phyloP scores from a whole-genome alignment of 106 monocot genomes.

The Alisma plantagoaquatica region DNA sequence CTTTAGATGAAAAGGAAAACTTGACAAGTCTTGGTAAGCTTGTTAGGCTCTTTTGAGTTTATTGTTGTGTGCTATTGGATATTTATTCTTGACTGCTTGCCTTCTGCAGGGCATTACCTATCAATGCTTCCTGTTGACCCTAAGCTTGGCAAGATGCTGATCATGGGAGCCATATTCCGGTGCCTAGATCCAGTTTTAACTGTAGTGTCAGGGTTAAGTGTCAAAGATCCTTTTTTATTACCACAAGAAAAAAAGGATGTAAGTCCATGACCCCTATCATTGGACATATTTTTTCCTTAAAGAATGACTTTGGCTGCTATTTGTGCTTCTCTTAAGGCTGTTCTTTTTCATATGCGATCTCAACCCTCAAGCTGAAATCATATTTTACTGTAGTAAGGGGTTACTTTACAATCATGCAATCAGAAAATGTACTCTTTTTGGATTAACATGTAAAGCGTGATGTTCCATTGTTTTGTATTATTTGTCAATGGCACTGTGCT shows the following conservation, averaged over 20 bases:
- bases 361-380: too few species aligned
- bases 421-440: too few species aligned
- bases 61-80: background rate
- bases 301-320: too few species aligned
- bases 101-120: constrained; percentile 62
- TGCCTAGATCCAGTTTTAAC: constrained; percentile 92
- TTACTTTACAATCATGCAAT: too few species aligned
- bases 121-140: constrained; percentile 99
- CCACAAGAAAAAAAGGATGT: constrained; percentile 99
- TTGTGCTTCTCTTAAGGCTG: background rate
- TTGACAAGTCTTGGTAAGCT: constrained; percentile 84
- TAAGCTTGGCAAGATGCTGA: constrained; percentile 97
- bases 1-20: constrained; percentile 86
- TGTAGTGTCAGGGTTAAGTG: constrained; percentile 87
- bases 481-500: too few species aligned
- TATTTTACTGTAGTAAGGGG: too few species aligned
- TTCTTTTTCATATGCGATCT: background rate
- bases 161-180: constrained; percentile 90
- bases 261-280: too few species aligned
- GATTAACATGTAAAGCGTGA: too few species aligned
- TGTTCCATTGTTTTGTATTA: too few species aligned
- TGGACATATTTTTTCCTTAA: too few species aligned
- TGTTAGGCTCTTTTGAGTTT: background rate
- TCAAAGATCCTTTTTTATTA: constrained; percentile 84
- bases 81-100: constrained; percentile 1